phyloP scores from a whole-genome alignment of 2,329 filamentous ascomycete species.

The Pseudogymnoascus sp. region DNA sequence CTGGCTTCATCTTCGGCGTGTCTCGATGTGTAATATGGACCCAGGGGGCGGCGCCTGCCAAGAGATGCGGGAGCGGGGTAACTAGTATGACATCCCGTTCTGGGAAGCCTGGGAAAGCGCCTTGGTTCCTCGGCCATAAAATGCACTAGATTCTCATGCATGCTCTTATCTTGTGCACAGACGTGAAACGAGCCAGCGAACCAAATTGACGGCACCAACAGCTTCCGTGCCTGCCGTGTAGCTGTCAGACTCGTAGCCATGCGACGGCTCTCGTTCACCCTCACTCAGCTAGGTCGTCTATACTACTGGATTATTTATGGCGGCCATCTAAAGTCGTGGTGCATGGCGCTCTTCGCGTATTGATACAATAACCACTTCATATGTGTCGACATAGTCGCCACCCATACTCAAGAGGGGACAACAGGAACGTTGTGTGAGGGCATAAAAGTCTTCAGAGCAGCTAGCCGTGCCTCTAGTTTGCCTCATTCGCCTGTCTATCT shows the following conservation, averaged over 20 bases:
- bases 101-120: not conserved
- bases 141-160: not conserved
- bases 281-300: too few species aligned
- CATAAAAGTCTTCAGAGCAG: too few species aligned
- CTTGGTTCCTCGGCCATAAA: not conserved
- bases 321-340: too few species aligned
- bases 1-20: not conserved
- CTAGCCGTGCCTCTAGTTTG: not conserved
- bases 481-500: not conserved
- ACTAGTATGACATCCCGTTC: not conserved
- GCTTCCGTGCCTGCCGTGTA: not conserved
- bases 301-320: too few species aligned
- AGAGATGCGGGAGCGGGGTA: not conserved
- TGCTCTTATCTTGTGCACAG: not conserved
- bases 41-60: not conserved
- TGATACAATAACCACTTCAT: too few species aligned
- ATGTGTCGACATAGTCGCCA: too few species aligned
- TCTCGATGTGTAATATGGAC: not conserved
- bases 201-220: not conserved
- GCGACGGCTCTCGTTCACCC: too few species aligned
- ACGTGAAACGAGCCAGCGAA: not conserved
- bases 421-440: too few species aligned
- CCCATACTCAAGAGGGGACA: too few species aligned
- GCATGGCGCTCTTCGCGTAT: too few species aligned
- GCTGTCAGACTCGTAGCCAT: not conserved